Evolutionary conservation across 2,329 filamentous ascomycete species (phyloP).

Genomic region (Pyrenophora teres): DNA sequence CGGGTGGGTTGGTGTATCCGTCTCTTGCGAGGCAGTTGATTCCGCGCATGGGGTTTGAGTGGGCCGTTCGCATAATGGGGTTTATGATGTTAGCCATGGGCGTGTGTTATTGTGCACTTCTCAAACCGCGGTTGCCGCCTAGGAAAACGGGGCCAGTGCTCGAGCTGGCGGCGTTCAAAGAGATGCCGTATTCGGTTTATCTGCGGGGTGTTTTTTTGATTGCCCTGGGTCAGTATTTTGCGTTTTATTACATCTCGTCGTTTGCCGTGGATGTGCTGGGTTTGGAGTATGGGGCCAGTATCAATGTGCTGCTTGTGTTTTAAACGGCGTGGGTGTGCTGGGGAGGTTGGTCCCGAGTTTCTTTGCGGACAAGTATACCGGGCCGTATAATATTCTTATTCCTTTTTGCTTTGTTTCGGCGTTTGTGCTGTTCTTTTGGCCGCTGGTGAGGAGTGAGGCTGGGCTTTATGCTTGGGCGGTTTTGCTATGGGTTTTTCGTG

Average conservation of each 20-base stretch:
- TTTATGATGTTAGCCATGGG: slow-evolving; percentile 61
- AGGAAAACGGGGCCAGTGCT: slow-evolving; percentile 50
- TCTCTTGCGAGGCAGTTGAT: slow-evolving; percentile 59
- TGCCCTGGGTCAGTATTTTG: slow-evolving; percentile 48
- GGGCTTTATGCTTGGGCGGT: slow-evolving; percentile 53
- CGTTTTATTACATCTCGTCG: slow-evolving; percentile 53
- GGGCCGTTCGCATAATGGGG: slow-evolving; percentile 66
- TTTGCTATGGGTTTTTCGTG: slow-evolving; percentile 52
- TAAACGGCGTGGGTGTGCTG: slow-evolving; percentile 62
- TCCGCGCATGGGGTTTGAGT: slow-evolving; percentile 65
- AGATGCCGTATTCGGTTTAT: slow-evolving; percentile 49
- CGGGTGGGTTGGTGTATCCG: slow-evolving; percentile 68
- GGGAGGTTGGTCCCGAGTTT: slow-evolving; percentile 60
- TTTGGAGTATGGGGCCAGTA: slow-evolving; percentile 56
- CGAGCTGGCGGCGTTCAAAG: slow-evolving; percentile 50
- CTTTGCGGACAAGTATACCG: slow-evolving; percentile 59
- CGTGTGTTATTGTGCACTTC: slow-evolving; percentile 42
- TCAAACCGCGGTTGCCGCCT: slow-evolving; percentile 51
- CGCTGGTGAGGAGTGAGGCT: slow-evolving; percentile 50
- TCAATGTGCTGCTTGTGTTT: slow-evolving; percentile 63
- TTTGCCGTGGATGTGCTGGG: slow-evolving; percentile 51
- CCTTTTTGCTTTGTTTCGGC: slow-evolving; percentile 54
- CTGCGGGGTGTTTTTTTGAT: slow-evolving; percentile 42
- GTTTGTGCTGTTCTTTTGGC: slow-evolving; percentile 62
- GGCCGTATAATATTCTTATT: slow-evolving; percentile 62